Conservation (phyloP, 805 yeast species). For the Candida tammaniensis region DNA sequence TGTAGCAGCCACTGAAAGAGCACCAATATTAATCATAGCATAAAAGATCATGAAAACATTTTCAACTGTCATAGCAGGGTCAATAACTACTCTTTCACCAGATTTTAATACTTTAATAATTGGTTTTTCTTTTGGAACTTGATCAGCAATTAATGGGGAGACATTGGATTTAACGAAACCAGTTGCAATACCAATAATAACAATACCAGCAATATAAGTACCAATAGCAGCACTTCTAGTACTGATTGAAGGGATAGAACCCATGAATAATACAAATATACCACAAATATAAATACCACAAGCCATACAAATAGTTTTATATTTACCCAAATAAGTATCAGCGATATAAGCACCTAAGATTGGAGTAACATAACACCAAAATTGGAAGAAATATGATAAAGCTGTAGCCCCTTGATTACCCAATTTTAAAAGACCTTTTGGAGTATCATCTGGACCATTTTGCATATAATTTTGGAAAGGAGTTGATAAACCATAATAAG, state of each 20-base stretch:
- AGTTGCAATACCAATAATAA: conserved; percentile 70
- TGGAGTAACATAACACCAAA: conserved; percentile 82
- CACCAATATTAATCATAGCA: conserved; percentile 72
- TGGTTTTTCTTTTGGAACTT: conserved; percentile 41
- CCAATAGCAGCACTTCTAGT: conserved; percentile 52
- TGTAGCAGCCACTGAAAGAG: conserved; percentile 73
- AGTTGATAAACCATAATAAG: conserved; percentile 75
- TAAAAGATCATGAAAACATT: conserved; percentile 75
- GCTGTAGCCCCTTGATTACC: conserved; percentile 68
- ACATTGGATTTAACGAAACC: conserved; percentile 81
- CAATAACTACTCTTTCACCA: conserved; percentile 45
- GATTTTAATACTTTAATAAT: conserved; percentile 33
- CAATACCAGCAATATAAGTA: conserved; percentile 56
- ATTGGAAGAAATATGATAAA: conserved; percentile 70
- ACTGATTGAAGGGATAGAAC: conserved; percentile 63
- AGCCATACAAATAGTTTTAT: conserved; percentile 62
- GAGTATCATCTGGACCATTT: conserved; percentile 37
- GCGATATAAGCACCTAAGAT: conserved; percentile 72
- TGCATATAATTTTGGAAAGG: conserved; percentile 82
- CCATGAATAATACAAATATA: conserved; percentile 60
- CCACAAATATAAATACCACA: conserved; percentile 60
- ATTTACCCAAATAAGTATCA: conserved; percentile 73
- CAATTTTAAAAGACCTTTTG: conserved; percentile 52
- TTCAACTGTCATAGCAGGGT: conserved; percentile 70
- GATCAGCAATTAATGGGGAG: conserved; percentile 72